Base-by-base conservation (phyloP, 2,329 filamentous ascomycete genomes). In the Botrytis fabae region DNA sequence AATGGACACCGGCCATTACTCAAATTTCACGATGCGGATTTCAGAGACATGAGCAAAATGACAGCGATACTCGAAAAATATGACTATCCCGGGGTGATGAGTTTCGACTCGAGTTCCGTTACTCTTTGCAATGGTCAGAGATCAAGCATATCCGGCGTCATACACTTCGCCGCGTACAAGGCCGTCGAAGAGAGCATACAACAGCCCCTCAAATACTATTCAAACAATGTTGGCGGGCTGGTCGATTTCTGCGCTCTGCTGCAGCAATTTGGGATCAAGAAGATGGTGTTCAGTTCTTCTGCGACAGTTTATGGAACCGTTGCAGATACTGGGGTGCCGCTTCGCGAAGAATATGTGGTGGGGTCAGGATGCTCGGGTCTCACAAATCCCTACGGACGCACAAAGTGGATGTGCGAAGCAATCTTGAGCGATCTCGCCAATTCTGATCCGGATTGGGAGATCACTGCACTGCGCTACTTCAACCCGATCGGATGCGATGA, bases 101-200 rank as follows among this genome's bases (percentile, higher is more conserved):
- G 60, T 6, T 74, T 71, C 38, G 69, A 54, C 20, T 57, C 73
- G 25, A 72, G 74, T 25, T 61, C 73, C 1, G 54, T 57, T 16
- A 65, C 71, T 5, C 61, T 73, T 22, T 71, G 66, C 42, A 65
- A 62, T 48, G 63, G 61, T 48, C 71, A 72, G 20, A 73, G 63
- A 48, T 79, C 78, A 14, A 84, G 82, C 44, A 90, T 91, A 74
- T 82, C 83, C 0, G 89, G 89, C 0, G 89, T 92, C n/a, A 91
- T 92, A 73, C 90, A 92, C 78, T 92, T 92, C 76, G 90, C 90
- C 22, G 90, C 90, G 1, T 88, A 88, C 83, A 92, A 92, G 64
- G 75, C 79, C 5, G 79, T 80, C 10, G 76, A 74, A 57, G 89
- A 92, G 77, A 91, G 88, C 61, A 91, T 91, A 74, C 80, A 82